phyloP scores from a whole-genome alignment of 1,284 basidiomycete genomes.

The Fomes fomentarius region DNA sequence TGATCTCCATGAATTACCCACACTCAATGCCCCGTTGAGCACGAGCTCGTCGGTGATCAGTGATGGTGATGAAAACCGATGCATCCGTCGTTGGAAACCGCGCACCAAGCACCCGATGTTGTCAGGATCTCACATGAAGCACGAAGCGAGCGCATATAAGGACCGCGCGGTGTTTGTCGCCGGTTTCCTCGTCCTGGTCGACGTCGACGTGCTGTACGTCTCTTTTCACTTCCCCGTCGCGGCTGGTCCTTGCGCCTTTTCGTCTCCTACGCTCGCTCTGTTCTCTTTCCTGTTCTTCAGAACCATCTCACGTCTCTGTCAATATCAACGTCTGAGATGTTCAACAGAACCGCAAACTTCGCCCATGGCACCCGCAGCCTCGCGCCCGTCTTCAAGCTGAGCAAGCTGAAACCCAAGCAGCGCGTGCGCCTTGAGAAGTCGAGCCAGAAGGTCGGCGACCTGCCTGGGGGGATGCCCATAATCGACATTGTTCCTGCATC shows the following conservation, averaged over 20 bases:
- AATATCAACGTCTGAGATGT: slow-evolving; percentile 9
- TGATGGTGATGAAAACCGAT: slow-evolving; percentile 24
- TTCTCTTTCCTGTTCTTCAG: neutral
- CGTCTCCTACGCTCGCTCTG: neutral
- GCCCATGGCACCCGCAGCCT: slow-evolving; percentile 19
- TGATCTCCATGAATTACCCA: neutral
- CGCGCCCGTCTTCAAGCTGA: slow-evolving; percentile 14
- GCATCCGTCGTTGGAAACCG: slow-evolving; percentile 12
- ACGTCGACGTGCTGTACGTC: slow-evolving; percentile 8
- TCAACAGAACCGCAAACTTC: slow-evolving; percentile 15
- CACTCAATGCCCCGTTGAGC: neutral
- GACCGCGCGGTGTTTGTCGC: neutral
- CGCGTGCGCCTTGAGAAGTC: slow-evolving; percentile 24
- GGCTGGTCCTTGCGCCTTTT: slow-evolving; percentile 19
- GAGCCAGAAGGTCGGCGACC: slow-evolving; percentile 24
- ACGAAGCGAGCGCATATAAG: slow-evolving; percentile 7
- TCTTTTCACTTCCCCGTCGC: neutral
- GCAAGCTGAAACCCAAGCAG: slow-evolving; percentile 25
- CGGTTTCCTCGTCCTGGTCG: slow-evolving; percentile 14
- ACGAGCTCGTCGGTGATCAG: slow-evolving; percentile 8
- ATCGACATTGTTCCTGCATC: slow-evolving; percentile 23
- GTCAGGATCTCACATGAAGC: neutral
- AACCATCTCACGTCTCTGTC: neutral
- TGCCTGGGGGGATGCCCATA: slow-evolving; percentile 24
- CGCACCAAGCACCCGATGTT: neutral